A percentile compares a stretch with the other conserved stretches of the same genome.
These are phyloP conservation scores for Trapa bicornis DNA, from an alignment of 345 rosid genomes.

Conservation along the genomic window DNA sequence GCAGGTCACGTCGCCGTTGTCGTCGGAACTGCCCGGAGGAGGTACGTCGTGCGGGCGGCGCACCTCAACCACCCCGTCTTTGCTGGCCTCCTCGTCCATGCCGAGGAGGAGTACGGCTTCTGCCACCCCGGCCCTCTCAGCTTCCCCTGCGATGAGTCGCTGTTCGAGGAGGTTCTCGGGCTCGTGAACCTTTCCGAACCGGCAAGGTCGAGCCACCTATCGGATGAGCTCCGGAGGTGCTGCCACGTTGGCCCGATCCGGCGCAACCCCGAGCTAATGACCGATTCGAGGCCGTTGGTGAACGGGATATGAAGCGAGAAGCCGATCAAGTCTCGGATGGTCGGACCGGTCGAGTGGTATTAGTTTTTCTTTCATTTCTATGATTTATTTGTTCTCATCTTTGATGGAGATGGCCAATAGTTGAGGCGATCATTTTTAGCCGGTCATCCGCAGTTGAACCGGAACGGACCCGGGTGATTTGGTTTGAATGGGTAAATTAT, in stretches of 20 bases:
- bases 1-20: slow-evolving; percentile 73
- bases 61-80: slow-evolving; percentile 83
- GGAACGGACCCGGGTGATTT: background rate
- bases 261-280: slow-evolving; percentile 10
- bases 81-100: slow-evolving; percentile 42
- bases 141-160: slow-evolving; percentile 71
- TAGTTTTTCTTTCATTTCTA: background rate
- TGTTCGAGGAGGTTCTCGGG: slow-evolving; percentile 56
- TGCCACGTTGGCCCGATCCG: slow-evolving; percentile 32
- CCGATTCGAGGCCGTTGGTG: slow-evolving; percentile 62
- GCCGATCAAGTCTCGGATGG: too few relatives aligned
- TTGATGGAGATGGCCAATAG: slow-evolving; percentile 16
- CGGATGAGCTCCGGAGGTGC: slow-evolving; percentile 18
- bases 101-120: slow-evolving; percentile 92
- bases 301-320: slow-evolving; percentile 16
- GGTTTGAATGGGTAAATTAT: background rate
- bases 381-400: background rate
- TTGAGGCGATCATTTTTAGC: slow-evolving; percentile 9
- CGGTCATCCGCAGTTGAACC: slow-evolving; percentile 30
- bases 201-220: too few relatives aligned
- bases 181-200: slow-evolving; percentile 26
- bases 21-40: slow-evolving; percentile 41
- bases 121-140: slow-evolving; percentile 51
- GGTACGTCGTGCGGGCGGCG: slow-evolving; percentile 65
- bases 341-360: background rate